Evolutionary conservation across 768 basidiomycete genomes (phyloP), one percentile per base, ranked within the genome.

Genomic region (Hericium alpestre): DNA sequence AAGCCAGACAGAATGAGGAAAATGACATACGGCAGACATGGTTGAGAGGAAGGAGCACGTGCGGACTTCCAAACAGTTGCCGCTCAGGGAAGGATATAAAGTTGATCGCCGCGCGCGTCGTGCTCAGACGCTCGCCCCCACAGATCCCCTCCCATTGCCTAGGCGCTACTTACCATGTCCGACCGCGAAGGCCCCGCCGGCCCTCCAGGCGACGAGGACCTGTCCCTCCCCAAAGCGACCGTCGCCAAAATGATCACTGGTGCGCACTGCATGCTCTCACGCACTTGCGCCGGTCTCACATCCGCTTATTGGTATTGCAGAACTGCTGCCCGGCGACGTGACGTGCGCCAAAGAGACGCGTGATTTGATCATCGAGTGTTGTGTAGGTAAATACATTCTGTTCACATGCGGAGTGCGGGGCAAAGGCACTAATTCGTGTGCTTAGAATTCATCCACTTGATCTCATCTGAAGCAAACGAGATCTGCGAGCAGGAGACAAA

Each of bases 401-500:
- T 39, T 50, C 3, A 16, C 2, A 8, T 46, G 18, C 43, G 4
- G 43, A 11, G 16, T n/a, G n/a, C 20, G 16, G 43, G n/a, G 43
- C 43, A 9, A 46, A 46, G 8, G 43, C 8, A 54, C 43, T 46
- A 41, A 43, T 11, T 20, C 43, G 54, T 52, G 39, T 55, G 52
- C 43, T 11, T 49, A 99, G 96, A 99, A 76, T 99, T 98, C 70
- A 94, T 99, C 60, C 92, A 98, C 69, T 73, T 98, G 71, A 87
- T 99, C 68, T 95, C 96, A 16, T 92, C 93, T 9, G 93, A 97
- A 69, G 92, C 96, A 54, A 98, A 98, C 69, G 92, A 97, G 63
- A 91, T 97, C 59, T 99, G 96, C 66, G 96, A 98, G 67, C 87
- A 92, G 68, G 93, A 95, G 67, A 91, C 92, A 23, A 97, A 96